Conservation (phyloP, 352 stramenopile genomes). For the Phytophthora brassicae region DNA sequence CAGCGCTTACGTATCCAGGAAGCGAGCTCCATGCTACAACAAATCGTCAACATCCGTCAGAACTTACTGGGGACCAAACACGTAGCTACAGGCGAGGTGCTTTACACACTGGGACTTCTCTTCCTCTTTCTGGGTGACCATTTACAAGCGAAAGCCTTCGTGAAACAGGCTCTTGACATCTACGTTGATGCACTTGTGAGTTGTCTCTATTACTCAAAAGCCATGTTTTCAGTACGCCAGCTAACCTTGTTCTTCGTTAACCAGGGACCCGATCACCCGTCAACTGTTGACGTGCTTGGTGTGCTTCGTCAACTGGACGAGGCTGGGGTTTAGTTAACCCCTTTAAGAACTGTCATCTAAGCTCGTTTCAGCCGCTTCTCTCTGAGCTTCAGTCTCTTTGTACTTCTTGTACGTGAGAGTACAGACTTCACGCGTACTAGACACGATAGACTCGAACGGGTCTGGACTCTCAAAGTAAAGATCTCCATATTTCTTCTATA, state of each 20-base stretch:
- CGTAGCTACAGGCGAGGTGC: slow-evolving; percentile 58
- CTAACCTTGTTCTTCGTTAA: not conserved
- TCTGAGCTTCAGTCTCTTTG: slow-evolving; percentile 15
- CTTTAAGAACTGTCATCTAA: not conserved
- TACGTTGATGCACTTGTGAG: slow-evolving; percentile 60
- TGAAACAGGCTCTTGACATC: slow-evolving; percentile 54
- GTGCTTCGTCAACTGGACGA: slow-evolving; percentile 58
- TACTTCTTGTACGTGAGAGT: slow-evolving; percentile 63
- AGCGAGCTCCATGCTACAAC: slow-evolving; percentile 57
- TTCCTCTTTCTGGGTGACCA: slow-evolving; percentile 56
- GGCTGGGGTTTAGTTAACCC: slow-evolving; percentile 33
- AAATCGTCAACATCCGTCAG: slow-evolving; percentile 44
- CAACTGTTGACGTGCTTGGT: slow-evolving; percentile 54
- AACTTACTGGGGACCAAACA: slow-evolving; percentile 47
- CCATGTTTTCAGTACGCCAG: not conserved
- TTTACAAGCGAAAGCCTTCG: slow-evolving; percentile 47
- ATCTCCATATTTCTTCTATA: slow-evolving; percentile 57
- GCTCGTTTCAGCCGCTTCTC: slow-evolving; percentile 2
- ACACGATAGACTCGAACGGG: slow-evolving; percentile 67
- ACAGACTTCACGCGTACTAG: slow-evolving; percentile 49
- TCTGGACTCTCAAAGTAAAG: slow-evolving; percentile 67
- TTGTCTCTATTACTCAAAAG: slow-evolving; percentile 18
- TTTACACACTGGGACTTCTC: slow-evolving; percentile 64
- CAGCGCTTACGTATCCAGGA: slow-evolving; percentile 62
- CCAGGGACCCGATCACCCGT: slow-evolving; percentile 59